Base-by-base conservation (phyloP, 352 stramenopile genomes). In the Pythium aphanidermatum region DNA sequence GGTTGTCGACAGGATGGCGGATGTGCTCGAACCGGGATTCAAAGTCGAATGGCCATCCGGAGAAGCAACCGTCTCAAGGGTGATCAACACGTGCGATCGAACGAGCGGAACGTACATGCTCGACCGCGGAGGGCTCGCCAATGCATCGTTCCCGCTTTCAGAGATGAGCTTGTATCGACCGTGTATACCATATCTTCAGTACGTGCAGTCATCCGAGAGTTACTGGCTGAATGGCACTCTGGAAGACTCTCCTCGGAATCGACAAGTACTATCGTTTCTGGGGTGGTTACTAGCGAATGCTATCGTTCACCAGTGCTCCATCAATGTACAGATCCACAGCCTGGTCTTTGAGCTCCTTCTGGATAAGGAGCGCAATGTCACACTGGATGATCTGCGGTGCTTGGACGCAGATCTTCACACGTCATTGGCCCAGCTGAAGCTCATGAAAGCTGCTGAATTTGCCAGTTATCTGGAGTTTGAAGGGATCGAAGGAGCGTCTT, bases 231-330 rank as follows among this genome's bases (percentile, higher is more conserved):
- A 78, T 41, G 51, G 68, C 9, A 58, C 70, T 20, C 63, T 58
- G 11, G 16, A 2, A 3, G 59, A 86, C 19, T 65, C 55, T 3
- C 19, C 45, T 8, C 52, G 64, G 30, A 85, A 59, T 16, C 68
- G 40, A 1, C 58, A 68, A 0, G 26, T 55, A 11, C 23, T 86
- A 8, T 30, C 41, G 12, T 87, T 90, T 30, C 37, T 73, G 6
- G 78, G 74, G 13, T 87, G 74, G 74, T 68, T 86, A n/a, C 12
- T 90, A 14, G 74, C 68, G 3, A 73, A 61, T 25, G 68, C 71
- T 11, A 19, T 90, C 14, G 45, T 65, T 0, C 73, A 90, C 41
- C 55, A 65, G 33, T 59, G 52, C 37, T 24, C 34, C 4, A 17
- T 66, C 6, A 31, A 57, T 5, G 6, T 80, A 3, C 58, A 28